These are phyloP conservation scores for Ceratocystis cubensis DNA, from an alignment of 2,329 filamentous ascomycete species.

Conservation along the genomic window DNA sequence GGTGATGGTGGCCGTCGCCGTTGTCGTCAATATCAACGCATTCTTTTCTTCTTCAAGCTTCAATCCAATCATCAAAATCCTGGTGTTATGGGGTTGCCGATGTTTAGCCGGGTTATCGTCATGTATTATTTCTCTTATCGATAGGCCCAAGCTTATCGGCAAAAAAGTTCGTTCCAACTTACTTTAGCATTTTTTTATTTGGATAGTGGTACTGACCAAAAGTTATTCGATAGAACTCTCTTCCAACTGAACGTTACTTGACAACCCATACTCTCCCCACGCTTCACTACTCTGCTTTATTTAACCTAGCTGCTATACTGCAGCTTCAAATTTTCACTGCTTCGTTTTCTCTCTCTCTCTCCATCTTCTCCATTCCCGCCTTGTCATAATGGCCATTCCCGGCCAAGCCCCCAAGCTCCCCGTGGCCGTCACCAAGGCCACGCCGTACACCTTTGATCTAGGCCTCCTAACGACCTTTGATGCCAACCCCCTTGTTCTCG, in stretches of 20 bases:
- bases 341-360: background rate
- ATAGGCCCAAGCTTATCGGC: slow-evolving; percentile 11
- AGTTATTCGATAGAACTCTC: background rate
- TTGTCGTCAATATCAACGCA: background rate
- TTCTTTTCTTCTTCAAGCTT: slow-evolving; percentile 1
- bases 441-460: slow-evolving; percentile 88
- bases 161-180: slow-evolving; percentile 19
- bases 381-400: slow-evolving; percentile 29
- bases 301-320: background rate
- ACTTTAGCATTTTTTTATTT: slow-evolving; percentile 1
- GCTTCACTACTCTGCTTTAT: background rate
- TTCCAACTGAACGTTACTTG: background rate
- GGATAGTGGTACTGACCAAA: background rate
- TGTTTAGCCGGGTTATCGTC: background rate
- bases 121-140: slow-evolving; percentile 8
- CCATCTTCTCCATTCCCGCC: background rate
- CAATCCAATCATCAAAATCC: slow-evolving; percentile 12
- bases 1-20: background rate
- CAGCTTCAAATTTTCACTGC: too few species aligned
- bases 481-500: slow-evolving; percentile 62
- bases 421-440: slow-evolving; percentile 64
- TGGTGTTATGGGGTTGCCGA: background rate
- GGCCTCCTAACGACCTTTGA: slow-evolving; percentile 75
- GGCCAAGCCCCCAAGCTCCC: slow-evolving; percentile 39
- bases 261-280: background rate